Percentiles rank a stretch among this genome's conserved stretches.
Evolutionary conservation across 2,329 filamentous ascomycete genomes (phyloP).

Genomic region (Ilyonectria sp.): DNA sequence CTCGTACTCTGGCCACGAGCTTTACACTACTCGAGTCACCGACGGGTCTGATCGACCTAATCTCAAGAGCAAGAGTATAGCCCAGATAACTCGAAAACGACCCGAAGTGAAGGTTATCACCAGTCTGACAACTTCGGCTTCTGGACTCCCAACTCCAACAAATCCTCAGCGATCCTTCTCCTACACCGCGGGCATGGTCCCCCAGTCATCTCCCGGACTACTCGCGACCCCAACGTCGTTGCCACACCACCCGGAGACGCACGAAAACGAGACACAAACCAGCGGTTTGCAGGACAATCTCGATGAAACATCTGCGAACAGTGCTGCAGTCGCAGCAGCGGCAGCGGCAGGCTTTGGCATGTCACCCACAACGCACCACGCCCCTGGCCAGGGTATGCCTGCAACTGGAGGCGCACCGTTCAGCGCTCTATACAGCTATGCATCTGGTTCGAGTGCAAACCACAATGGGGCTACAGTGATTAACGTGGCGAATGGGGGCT

Average conservation of each 20-base stretch:
- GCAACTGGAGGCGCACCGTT: slow-evolving; percentile 54
- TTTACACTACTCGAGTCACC: slow-evolving; percentile 60
- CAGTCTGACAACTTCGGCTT: slow-evolving; percentile 47
- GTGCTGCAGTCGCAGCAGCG: slow-evolving; percentile 53
- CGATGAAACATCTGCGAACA: slow-evolving; percentile 53
- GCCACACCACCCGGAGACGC: slow-evolving; percentile 53
- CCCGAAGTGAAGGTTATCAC: slow-evolving; percentile 55
- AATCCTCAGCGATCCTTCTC: slow-evolving; percentile 58
- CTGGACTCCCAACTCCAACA: slow-evolving; percentile 50
- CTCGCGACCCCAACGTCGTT: slow-evolving; percentile 57
- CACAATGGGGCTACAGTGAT: slow-evolving; percentile 48
- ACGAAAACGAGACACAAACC: slow-evolving; percentile 49
- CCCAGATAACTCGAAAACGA: slow-evolving; percentile 56
- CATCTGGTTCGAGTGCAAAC: slow-evolving; percentile 49
- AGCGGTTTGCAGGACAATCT: slow-evolving; percentile 53
- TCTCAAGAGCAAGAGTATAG: slow-evolving; percentile 66
- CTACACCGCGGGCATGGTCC: slow-evolving; percentile 49
- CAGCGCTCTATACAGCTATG: slow-evolving; percentile 61
- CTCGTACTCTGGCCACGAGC: slow-evolving; percentile 64
- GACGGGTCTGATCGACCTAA: slow-evolving; percentile 53
- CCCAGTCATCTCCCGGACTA: slow-evolving; percentile 58
- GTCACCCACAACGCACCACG: slow-evolving; percentile 40
- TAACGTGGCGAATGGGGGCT: slow-evolving; percentile 56
- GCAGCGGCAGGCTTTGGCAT: slow-evolving; percentile 56
- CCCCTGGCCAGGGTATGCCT: slow-evolving; percentile 48